phyloP scores from a whole-genome alignment of 1,139 yeast species.

The Candida tropicalis region DNA sequence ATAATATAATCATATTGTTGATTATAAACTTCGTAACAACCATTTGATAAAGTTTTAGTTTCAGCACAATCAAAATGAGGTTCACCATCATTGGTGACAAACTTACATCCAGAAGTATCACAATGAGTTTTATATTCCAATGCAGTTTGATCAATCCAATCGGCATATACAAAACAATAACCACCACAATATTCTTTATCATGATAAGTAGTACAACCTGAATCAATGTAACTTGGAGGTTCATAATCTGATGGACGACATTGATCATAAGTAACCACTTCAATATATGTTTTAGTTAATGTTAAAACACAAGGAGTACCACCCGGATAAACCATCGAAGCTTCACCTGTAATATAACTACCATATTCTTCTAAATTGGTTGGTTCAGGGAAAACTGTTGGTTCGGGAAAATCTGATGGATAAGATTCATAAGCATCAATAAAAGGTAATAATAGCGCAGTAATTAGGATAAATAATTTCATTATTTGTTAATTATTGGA shows the following conservation, averaged over 20 bases:
- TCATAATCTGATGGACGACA: neutral
- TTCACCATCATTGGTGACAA: neutral
- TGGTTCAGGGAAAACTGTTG: too few relatives aligned
- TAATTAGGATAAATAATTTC: too few relatives aligned
- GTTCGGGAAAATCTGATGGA: too few relatives aligned
- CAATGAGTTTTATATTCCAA: neutral
- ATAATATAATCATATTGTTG: neutral
- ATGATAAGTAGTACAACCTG: neutral
- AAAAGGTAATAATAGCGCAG: too few relatives aligned
- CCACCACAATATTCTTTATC: neutral
- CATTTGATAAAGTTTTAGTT: neutral
- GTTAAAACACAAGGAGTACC: neutral
- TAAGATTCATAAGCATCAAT: too few relatives aligned
- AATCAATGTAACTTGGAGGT: neutral
- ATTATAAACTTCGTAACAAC: neutral
- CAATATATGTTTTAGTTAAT: neutral
- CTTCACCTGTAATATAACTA: neutral
- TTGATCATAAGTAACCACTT: neutral
- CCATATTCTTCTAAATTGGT: too few relatives aligned
- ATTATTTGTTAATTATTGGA: too few relatives aligned
- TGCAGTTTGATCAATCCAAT: neutral
- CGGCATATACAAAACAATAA: neutral
- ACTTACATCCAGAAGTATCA: neutral
- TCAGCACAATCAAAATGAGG: neutral
- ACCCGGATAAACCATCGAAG: neutral